Evolutionary conservation across 768 basidiomycete species (phyloP).

Genomic region (Auriscalpium vulgare): DNA sequence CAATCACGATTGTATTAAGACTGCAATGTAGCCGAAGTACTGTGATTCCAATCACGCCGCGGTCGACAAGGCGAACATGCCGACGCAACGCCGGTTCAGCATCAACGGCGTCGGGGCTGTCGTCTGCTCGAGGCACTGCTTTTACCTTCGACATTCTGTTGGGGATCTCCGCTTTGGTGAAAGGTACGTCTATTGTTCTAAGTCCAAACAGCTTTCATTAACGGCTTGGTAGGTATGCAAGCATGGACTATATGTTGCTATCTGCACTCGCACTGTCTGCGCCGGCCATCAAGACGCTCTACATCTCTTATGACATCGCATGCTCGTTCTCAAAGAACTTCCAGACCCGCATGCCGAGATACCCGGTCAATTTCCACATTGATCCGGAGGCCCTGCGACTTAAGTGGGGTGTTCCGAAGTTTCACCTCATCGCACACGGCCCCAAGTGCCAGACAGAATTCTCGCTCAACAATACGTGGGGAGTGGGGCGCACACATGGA

Average conservation of each 20-base stretch:
- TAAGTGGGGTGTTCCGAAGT: conserved; percentile 22
- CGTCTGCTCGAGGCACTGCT: background rate
- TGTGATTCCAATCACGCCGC: background rate
- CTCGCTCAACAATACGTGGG: conserved; percentile 6
- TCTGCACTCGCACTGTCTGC: conserved; percentile 7
- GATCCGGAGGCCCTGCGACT: background rate
- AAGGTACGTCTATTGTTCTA: conserved; percentile 13
- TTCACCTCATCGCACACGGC: conserved; percentile 25
- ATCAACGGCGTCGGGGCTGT: background rate
- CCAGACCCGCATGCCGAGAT: conserved; percentile 10
- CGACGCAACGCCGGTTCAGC: background rate
- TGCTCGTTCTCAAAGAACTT: conserved; percentile 25
- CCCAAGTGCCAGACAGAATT: conserved; percentile 9
- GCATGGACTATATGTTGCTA: conserved; percentile 25
- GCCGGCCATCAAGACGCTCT: background rate
- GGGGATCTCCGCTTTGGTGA: conserved; percentile 28
- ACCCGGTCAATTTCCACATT: background rate
- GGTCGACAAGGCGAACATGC: no score
- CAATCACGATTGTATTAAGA: no score
- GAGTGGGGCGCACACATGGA: conserved; percentile 13
- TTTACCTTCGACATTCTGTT: conserved; percentile 18
- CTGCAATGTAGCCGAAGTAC: no score
- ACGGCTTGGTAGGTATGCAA: conserved; percentile 16
- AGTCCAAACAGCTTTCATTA: background rate
- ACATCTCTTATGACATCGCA: conserved; percentile 25